Evolutionary conservation across 345 rosid species (phyloP), one percentile per base, ranked within the genome.

Genomic region (Salix udensis): DNA sequence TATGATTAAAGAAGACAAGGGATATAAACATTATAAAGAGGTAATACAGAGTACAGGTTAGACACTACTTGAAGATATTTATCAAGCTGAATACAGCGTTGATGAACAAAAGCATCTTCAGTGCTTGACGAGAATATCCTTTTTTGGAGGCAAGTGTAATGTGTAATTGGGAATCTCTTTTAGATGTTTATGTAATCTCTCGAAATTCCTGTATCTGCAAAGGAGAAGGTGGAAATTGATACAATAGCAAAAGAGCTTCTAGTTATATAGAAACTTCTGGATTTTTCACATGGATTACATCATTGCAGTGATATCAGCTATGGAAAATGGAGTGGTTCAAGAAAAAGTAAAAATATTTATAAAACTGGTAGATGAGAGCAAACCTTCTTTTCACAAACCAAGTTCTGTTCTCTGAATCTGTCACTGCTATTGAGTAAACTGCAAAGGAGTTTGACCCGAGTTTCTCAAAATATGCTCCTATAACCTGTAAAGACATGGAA

Each of bases 341-440:
- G 64, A 53, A 71, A 39, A 75, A 7, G 28, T 11, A 48, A 48
- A 73, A 58, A 21, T 71, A 21, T 31, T 48, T 2, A 28, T 21
- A 74, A 26, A 21, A 68, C 16, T 70, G 21, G 31, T 19, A 77
- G 75, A 80, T 58, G 50, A 82, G 86, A 81, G 39, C 36, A 78
- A 80, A 96, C 99, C 99, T 94, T 94, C 99, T 92, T 78, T 89
- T 92, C 67, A 94, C 99, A 88, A 89, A 91, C 99, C 96, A 88
- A 74, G 97, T 91, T 84, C 84, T 85, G 79, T 84, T 86, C 82
- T 87, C 96, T 67, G 84, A 82, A 87, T 91, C 98, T 68, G 97
- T 92, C 84, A 96, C 97, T 28, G 96, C 98, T 82, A 96, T 94
- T 78, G 97, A 94, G 86, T 96, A 96, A 82, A 94, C 99, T 39